phyloP scores from a whole-genome alignment of 768 basidiomycete genomes.

The Leucocoprinus leucothites region DNA sequence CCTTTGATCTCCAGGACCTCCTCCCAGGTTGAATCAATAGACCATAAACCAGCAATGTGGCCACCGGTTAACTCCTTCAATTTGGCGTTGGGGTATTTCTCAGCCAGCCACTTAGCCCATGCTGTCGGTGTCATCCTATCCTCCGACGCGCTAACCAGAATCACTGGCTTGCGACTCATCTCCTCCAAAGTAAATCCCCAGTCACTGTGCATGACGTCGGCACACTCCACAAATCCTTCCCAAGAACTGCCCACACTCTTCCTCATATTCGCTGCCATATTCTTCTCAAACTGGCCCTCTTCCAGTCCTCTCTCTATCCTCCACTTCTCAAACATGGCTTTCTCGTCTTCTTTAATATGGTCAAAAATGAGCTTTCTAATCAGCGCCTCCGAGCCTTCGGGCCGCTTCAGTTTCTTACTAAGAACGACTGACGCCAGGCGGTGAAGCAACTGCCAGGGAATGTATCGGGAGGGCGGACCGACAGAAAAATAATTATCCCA shows the following conservation, averaged over 20 bases:
- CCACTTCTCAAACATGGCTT: conserved; percentile 38
- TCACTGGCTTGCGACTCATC: conserved; percentile 45
- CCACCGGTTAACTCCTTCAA: conserved; percentile 44
- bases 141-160: conserved; percentile 39
- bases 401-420: conserved; percentile 31
- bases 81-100: conserved; percentile 40
- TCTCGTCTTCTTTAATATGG: conserved; percentile 34
- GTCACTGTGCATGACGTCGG: conserved; percentile 41
- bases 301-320: conserved; percentile 32
- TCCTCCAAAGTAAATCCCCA: conserved; percentile 46
- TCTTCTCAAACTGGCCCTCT: conserved; percentile 41
- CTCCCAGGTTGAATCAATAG: conserved; percentile 44
- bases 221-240: conserved; percentile 47
- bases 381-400: conserved; percentile 38
- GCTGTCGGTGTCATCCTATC: conserved; percentile 39
- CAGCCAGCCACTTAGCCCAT: conserved; percentile 49
- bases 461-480: conserved; percentile 40
- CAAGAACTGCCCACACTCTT: conserved; percentile 48
- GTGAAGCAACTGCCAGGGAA: conserved; percentile 37
- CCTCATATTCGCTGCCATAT: conserved; percentile 37
- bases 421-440: conserved; percentile 30
- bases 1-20: conserved; percentile 25
- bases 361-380: conserved; percentile 35
- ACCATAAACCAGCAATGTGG: conserved; percentile 43
- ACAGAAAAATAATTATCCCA: conserved; percentile 44